These are phyloP conservation scores for Myxozyma mucilagina DNA, from an alignment of 805 yeast species.

Conservation along the genomic window DNA sequence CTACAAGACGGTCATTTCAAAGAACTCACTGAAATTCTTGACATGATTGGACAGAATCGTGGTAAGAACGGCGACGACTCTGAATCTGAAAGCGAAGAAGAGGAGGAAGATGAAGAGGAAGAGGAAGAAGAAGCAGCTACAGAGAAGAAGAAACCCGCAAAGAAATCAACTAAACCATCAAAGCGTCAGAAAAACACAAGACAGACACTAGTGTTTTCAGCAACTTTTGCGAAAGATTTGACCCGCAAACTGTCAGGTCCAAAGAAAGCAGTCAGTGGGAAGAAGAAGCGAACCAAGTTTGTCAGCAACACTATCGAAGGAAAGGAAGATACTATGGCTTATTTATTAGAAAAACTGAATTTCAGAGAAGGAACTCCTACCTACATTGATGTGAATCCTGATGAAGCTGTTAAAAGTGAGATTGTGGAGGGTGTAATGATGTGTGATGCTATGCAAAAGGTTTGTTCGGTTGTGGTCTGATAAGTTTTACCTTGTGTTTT, in stretches of 20 bases:
- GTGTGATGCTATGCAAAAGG: conserved; percentile 83
- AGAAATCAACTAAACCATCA: neutral
- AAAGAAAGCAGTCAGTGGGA: conserved; percentile 36
- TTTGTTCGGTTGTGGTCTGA: neutral
- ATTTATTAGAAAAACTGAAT: conserved; percentile 67
- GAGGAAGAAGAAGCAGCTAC: conserved; percentile 28
- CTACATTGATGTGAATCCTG: conserved; percentile 84
- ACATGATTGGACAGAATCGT: conserved; percentile 55
- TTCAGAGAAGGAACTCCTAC: conserved; percentile 68
- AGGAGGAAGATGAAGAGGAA: conserved; percentile 35
- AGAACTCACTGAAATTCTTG: conserved; percentile 80
- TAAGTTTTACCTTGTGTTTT: neutral
- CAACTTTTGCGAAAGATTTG: conserved; percentile 82
- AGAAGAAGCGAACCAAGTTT: conserved; percentile 26
- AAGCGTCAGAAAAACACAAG: conserved; percentile 37
- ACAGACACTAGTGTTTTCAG: conserved; percentile 93
- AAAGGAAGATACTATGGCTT: conserved; percentile 60
- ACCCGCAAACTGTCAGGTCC: conserved; percentile 68
- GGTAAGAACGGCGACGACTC: conserved; percentile 33
- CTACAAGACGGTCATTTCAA: conserved; percentile 95
- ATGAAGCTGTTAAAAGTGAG: conserved; percentile 69
- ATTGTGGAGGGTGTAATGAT: conserved; percentile 86
- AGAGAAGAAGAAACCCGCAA: neutral
- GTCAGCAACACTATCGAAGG: conserved; percentile 19
- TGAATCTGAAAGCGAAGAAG: conserved; percentile 42